phyloP scores from a whole-genome alignment of 768 basidiomycete genomes.

The Pleurotus cornucopiae region DNA sequence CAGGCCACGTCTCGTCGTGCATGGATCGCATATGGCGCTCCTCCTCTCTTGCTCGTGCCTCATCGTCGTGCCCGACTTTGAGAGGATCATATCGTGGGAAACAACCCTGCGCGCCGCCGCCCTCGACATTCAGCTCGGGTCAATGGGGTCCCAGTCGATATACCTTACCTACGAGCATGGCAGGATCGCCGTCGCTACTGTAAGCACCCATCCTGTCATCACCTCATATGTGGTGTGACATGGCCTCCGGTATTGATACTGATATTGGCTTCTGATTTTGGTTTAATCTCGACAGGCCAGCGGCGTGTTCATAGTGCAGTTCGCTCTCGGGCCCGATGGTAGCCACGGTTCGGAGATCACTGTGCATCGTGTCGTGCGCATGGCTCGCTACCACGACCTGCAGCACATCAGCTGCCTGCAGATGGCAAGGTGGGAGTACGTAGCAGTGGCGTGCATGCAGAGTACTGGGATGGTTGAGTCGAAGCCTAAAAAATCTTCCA shows the following conservation, averaged over 20 bases:
- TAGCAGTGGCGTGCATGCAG: no score
- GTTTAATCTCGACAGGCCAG: constrained; percentile 17
- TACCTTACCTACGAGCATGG: constrained; percentile 48
- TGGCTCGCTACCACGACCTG: constrained; percentile 25
- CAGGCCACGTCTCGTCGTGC: constrained; percentile 44
- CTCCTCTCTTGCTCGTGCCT: constrained; percentile 35
- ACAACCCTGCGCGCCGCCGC: constrained; percentile 27
- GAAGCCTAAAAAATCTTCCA: no score
- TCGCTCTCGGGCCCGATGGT: neutral
- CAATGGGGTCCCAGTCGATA: constrained; percentile 29
- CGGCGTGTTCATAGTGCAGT: constrained; percentile 6
- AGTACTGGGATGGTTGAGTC: no score
- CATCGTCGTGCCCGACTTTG: constrained; percentile 38
- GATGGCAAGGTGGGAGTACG: constrained; percentile 17
- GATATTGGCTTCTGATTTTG: no score
- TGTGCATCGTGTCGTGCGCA: constrained; percentile 24
- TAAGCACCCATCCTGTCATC: constrained; percentile 17
- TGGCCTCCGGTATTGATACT: no score
- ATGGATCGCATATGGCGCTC: constrained; percentile 41
- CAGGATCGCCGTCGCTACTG: constrained; percentile 47
- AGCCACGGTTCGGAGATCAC: constrained; percentile 13
- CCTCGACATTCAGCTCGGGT: constrained; percentile 37
- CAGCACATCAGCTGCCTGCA: constrained; percentile 44
- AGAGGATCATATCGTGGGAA: constrained; percentile 26
- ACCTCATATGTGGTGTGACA: no score